Base-by-base conservation (phyloP, 176 grass and related monocot genomes). In the Avena atlantica region DNA sequence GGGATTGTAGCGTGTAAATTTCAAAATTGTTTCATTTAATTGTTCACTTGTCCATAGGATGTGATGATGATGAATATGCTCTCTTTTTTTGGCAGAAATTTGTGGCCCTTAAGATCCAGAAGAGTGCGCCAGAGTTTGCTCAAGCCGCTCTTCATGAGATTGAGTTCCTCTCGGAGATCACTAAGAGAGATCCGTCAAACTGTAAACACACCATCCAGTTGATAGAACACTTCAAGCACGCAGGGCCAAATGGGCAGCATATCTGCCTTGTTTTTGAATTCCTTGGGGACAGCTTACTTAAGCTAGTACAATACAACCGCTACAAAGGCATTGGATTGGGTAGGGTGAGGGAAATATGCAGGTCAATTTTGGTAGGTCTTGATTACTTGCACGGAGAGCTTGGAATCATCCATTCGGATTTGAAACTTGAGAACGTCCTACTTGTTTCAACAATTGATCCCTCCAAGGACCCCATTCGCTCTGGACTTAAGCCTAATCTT, bases 71-170 rank as follows among this genome's bases (percentile, higher is more conserved):
- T 27, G 63, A 78, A 68, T 71, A 16, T 3, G 83, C 24, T 85
- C 79, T 85, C 21, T 47, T 87, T 13, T 90, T 56, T 93, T 34
- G 31, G 83, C 83, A 99, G 97, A 96, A 48, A 89, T 99, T 94
- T 20, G 94, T 96, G 67, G 97, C 97, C 19, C 90, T 99, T 40
- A 99, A 99, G 88, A 96, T 99, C 63, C 97, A 99, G 76, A 99
- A 99, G 90, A 99, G 97, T 37, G 94, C 92, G 0, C 88, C 87
- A 9, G 94, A 96, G 60, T 99, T 99, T 87, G 94, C 92, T n/a
- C 92, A 99, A 79, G 94, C 97, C 24, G 97, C 97, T 76, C 80
- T 99, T 78, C 97, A 99, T 83, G 97, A 99, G 85, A 94, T 99
- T 19, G 94, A 99, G 61, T 89, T 96, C 86, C 87, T 99, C 12